Conservation (phyloP, 306 rosid genomes). For the Benincasa hispida region DNA sequence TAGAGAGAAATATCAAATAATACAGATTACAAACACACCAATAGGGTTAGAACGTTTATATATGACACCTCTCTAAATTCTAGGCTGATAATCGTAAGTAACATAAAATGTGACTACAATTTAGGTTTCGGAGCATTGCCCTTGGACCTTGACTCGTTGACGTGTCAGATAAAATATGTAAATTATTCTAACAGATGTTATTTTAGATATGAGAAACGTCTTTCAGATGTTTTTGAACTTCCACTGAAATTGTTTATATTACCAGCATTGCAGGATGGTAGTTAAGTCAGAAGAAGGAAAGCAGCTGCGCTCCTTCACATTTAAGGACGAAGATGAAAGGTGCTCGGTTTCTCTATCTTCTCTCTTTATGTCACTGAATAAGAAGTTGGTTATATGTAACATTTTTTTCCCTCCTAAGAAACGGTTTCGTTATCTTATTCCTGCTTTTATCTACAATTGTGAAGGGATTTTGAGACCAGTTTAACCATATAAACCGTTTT, state of each 20-base stretch:
- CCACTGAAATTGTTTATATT: constrained; percentile 34
- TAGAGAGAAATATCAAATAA: no score
- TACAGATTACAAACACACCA: no score
- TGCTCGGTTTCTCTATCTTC: background rate
- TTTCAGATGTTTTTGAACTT: background rate
- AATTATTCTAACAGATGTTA: background rate
- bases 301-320: constrained; percentile 62
- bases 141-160: no score
- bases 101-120: no score
- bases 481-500: background rate
- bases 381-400: background rate
- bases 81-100: no score
- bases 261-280: constrained; percentile 81
- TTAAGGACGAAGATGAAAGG: constrained; percentile 82
- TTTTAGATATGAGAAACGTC: background rate
- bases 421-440: background rate
- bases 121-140: no score
- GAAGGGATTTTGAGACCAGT: background rate
- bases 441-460: background rate
- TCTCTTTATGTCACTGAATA: background rate
- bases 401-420: background rate
- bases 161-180: no score
- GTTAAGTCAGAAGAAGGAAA: constrained; percentile 64
- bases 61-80: no score
- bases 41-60: no score